Evolutionary conservation across 2,329 filamentous ascomycete genomes (phyloP), one percentile per base, ranked within the genome.

Genomic region (Aureobasidium sp.): DNA sequence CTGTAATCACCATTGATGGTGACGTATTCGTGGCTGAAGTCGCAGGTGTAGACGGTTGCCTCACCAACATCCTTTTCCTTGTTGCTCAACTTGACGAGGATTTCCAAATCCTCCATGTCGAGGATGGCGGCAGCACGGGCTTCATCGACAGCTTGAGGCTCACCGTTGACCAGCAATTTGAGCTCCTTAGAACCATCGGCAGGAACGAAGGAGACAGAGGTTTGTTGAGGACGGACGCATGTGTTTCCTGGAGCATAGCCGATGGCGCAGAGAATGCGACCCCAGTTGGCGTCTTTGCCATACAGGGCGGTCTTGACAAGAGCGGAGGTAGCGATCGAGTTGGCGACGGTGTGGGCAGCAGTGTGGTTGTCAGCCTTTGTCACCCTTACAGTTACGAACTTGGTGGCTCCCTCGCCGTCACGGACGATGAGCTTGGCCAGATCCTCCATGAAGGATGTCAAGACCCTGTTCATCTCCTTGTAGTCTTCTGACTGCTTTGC

Each of bases 241-340:
- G 80, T 37, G 8, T 88, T 84, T 1, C 86, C 84, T 62, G 81
- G 81, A 0, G 83, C 79, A 72, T 97, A 97, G 3, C 94, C 94
- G 5, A 92, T 91, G 0, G 94, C 93, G 74, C 94, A 97, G 32
- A 97, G 82, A 64, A 99, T 96, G 60, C 94, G 91, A 37, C 94
- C 94, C 94, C 94, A 99, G 79, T 99, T 99, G 21, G 94, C 94
- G 73, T 99, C 94, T 73, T 91, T 91, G 66, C 94, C 94, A 75
- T 99, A 99, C 44, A 99, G 81, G 0, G 94, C 94, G 0, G 94
- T 99, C 81, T 99, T 99, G 68, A 99, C 94, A 13, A 99, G 84
- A 9, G 94, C 91, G 0, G 91, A 96, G 55, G 88, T 85, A 16
- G 94, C 92, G 72, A 99, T 97, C 49, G 90, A 88, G 64, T 87